Conservation (phyloP, 1,139 yeast species). For the Hansenula sp. region DNA sequence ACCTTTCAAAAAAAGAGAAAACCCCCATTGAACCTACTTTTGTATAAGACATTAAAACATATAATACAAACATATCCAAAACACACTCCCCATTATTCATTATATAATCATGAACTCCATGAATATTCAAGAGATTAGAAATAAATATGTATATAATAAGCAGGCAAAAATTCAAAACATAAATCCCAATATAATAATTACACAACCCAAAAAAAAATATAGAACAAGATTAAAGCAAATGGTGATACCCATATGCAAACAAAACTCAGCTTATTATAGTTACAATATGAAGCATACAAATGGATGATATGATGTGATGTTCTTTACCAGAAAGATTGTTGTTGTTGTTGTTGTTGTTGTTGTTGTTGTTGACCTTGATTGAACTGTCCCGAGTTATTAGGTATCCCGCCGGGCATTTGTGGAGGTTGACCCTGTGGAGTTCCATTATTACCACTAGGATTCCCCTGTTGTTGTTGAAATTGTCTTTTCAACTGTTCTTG, state of each 20-base stretch:
- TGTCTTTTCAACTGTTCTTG: slow-evolving; percentile 9
- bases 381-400: not conserved
- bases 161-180: not conserved
- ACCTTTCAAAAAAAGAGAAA: too few relatives aligned
- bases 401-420: not conserved
- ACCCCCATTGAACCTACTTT: too few relatives aligned
- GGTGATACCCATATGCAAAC: too few relatives aligned
- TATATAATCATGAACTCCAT: too few relatives aligned
- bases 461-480: not conserved
- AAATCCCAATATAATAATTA: not conserved
- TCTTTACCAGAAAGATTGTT: not conserved
- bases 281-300: not conserved
- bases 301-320: not conserved
- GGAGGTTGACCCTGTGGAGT: not conserved
- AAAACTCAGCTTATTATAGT: too few relatives aligned
- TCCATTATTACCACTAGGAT: not conserved
- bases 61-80: too few relatives aligned
- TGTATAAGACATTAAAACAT: too few relatives aligned
- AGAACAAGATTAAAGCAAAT: too few relatives aligned
- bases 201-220: not conserved
- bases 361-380: slow-evolving; percentile 1
- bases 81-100: too few relatives aligned
- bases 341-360: slow-evolving; percentile 8
- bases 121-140: not conserved
- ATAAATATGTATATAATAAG: not conserved